Evolutionary conservation across 768 basidiomycete species (phyloP).

Genomic region (Lactarius evosmus): DNA sequence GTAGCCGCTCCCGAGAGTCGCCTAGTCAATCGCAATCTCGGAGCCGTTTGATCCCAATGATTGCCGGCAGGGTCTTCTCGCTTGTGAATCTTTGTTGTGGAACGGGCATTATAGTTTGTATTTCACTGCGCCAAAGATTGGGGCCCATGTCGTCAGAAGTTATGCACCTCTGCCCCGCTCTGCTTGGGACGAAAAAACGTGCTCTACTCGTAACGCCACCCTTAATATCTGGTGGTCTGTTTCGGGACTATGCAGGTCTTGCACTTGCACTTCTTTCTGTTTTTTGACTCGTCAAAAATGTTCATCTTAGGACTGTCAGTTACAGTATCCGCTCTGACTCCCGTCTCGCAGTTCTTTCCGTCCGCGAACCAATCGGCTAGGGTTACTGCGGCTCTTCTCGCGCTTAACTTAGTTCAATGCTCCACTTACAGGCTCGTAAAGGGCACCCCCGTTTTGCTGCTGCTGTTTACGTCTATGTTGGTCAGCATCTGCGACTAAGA

Average conservation of each 20-base stretch:
- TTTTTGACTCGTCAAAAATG: background rate
- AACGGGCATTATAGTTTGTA: background rate
- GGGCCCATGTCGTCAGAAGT: background rate
- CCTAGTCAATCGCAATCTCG: no score
- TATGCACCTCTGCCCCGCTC: background rate
- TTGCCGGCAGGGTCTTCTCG: background rate
- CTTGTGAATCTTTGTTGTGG: background rate
- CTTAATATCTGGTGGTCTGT: background rate
- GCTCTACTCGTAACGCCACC: background rate
- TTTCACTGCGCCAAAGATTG: background rate
- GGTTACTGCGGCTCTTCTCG: background rate
- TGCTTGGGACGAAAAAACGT: background rate
- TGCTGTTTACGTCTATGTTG: slow-evolving; percentile 2
- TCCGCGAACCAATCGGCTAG: background rate
- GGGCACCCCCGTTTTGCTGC: no score
- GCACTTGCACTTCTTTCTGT: background rate
- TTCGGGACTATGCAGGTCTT: background rate
- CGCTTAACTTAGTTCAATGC: background rate
- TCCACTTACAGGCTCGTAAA: no score
- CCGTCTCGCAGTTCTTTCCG: background rate
- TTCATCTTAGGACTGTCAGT: background rate
- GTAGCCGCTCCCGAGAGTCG: background rate
- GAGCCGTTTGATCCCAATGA: background rate
- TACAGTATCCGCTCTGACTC: background rate
- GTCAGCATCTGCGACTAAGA: background rate